Conservation (phyloP, 2,329 filamentous ascomycete genomes). For the Thielaviopsis musarum region DNA sequence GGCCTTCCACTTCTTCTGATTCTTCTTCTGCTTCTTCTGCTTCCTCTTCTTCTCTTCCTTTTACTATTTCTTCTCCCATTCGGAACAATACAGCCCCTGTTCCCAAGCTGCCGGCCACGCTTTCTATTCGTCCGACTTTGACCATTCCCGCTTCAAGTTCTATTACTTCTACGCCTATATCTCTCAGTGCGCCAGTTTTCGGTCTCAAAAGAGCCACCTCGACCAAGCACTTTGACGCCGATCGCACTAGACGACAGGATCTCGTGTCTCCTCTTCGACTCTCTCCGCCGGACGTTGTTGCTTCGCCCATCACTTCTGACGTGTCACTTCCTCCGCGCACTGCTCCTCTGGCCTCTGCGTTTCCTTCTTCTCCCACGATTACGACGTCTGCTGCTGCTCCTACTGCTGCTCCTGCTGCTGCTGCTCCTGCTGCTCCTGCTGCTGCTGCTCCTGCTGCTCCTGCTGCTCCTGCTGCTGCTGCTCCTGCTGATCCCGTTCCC, state of each 20-base stretch:
- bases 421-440: not conserved
- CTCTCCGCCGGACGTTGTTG: constrained; percentile 7
- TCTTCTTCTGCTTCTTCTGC: not conserved
- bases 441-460: not conserved
- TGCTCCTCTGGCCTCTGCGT: not conserved
- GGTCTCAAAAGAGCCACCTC: constrained; percentile 10
- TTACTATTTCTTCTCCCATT: no score
- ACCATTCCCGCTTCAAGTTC: not conserved
- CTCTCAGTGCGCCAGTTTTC: not conserved
- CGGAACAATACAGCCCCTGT: not conserved
- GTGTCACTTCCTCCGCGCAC: no score
- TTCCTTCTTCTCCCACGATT: not conserved
- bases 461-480: not conserved
- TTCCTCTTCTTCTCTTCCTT: constrained; percentile 6
- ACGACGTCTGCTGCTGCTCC: not conserved
- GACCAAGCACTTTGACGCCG: constrained; percentile 11
- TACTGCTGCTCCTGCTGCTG: not conserved
- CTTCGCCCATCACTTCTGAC: not conserved
- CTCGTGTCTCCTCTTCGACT: constrained; percentile 11
- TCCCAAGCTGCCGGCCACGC: not conserved
- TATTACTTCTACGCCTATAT: not conserved
- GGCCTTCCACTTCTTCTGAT: not conserved
- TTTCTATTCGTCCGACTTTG: not conserved
- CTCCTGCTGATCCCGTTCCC: not conserved
- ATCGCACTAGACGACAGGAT: constrained; percentile 6